Percentiles rank a stretch among this genome's conserved stretches.
These are phyloP conservation scores for Pisolithus microcarpus DNA, from an alignment of 768 basidiomycete species.

Conservation along the genomic window DNA sequence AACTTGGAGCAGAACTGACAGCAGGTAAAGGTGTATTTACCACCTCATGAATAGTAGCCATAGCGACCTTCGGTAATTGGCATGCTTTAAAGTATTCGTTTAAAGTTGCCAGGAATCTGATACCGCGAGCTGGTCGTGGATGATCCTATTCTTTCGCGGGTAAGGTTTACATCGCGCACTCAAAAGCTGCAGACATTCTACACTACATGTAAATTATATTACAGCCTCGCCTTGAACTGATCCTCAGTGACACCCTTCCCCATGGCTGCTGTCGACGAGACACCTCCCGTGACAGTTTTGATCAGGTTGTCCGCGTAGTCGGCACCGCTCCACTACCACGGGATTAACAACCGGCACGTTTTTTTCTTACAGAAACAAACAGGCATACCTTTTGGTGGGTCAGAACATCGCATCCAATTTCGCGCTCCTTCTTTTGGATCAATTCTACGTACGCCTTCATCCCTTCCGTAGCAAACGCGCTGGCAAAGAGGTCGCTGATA, in stretches of 20 bases:
- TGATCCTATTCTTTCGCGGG: not conserved
- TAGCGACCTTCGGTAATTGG: not conserved
- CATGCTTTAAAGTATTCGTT: not conserved
- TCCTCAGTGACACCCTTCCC: constrained; percentile 91
- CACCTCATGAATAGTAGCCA: constrained; percentile 12
- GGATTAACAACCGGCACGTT: constrained; percentile 8
- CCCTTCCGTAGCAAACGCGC: constrained; percentile 83
- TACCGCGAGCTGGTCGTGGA: not conserved
- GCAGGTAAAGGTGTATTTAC: constrained; percentile 55
- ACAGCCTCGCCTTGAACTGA: constrained; percentile 61
- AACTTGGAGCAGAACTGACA: constrained; percentile 68
- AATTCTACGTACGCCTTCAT: constrained; percentile 99
- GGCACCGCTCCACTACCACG: constrained; percentile 81
- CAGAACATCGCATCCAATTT: constrained; percentile 91
- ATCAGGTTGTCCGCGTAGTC: constrained; percentile 88
- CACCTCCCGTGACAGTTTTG: constrained; percentile 95
- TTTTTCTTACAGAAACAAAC: not conserved
- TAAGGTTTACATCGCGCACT: constrained; percentile 3
- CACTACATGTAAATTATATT: constrained; percentile 6
- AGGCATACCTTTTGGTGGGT: constrained; percentile 86
- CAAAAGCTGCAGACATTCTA: not conserved
- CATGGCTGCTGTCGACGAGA: constrained; percentile 99
- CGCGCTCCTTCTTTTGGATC: constrained; percentile 86
- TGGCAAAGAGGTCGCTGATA: constrained; percentile 90
- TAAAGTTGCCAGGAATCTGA: not conserved